Evolutionary conservation across 345 rosid species (phyloP).

Genomic region (Eucalyptus curtisii): DNA sequence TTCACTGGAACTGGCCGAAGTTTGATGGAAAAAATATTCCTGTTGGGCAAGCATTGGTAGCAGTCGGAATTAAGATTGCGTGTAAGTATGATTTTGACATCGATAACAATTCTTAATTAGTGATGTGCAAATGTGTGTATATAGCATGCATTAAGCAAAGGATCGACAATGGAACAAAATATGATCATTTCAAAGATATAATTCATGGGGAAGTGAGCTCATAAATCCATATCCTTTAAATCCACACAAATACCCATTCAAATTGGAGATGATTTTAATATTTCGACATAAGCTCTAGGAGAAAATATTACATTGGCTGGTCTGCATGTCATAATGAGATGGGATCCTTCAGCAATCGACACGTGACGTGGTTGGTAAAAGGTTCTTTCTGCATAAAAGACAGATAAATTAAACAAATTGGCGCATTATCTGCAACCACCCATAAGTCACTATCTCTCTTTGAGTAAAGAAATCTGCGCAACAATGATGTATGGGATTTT

Average conservation of each 20-base stretch:
- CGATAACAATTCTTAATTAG: no score
- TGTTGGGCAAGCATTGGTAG: neutral
- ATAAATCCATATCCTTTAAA: no score
- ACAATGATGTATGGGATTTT: neutral
- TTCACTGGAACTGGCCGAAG: no score
- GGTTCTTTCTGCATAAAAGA: neutral
- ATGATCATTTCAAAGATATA: no score
- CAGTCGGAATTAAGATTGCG: rapidly evolving
- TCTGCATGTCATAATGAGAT: neutral
- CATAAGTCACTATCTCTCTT: neutral
- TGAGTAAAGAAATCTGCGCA: neutral
- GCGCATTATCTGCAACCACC: neutral
- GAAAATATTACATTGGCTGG: neutral
- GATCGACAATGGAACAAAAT: neutral
- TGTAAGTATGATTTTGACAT: neutral
- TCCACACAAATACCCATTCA: no score
- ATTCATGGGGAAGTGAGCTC: no score
- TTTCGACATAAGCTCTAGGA: neutral
- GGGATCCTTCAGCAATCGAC: neutral
- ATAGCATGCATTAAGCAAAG: no score
- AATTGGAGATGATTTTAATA: neutral
- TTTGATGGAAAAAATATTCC: neutral
- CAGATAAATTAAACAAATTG: neutral
- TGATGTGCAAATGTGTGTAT: neutral
- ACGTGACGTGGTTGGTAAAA: no score